These are phyloP conservation scores for Phytophthora cactorum DNA, from an alignment of 352 stramenopile species.

Conservation along the genomic window DNA sequence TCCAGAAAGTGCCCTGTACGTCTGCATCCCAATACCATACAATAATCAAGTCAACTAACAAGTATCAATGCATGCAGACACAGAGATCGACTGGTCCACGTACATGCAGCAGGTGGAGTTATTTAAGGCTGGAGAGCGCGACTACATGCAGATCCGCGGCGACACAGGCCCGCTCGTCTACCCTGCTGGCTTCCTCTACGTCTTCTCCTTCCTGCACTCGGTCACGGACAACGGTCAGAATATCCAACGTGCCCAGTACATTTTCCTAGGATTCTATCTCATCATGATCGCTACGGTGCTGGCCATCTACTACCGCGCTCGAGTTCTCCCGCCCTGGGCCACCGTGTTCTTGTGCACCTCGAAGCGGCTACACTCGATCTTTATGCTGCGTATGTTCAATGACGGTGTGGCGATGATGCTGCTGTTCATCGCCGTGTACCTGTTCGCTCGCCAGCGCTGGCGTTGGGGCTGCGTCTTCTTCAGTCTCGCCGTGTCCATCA, in stretches of 20 bases:
- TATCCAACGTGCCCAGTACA: constrained; percentile 91
- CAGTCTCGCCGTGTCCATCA: constrained; percentile 97
- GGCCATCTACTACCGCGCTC: constrained; percentile 86
- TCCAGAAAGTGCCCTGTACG: constrained; percentile 71
- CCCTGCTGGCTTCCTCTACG: constrained; percentile 97
- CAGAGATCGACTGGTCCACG: constrained; percentile 99
- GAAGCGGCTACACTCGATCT: constrained; percentile 98
- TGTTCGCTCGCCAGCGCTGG: constrained; percentile 86
- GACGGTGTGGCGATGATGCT: constrained; percentile 97
- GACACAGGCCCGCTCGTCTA: constrained; percentile 98
- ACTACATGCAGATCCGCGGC: constrained; percentile 96
- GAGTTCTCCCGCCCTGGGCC: constrained; percentile 86
- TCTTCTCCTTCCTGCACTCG: constrained; percentile 95
- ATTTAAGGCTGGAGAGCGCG: constrained; percentile 93
- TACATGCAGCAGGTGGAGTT: constrained; percentile 99
- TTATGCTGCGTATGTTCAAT: constrained; percentile 99
- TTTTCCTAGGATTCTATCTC: constrained; percentile 97
- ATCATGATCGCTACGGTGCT: constrained; percentile 89
- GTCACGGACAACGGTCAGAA: constrained; percentile 89
- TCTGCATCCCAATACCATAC: not conserved
- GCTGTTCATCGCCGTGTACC: constrained; percentile 93
- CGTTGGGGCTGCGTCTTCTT: constrained; percentile 93
- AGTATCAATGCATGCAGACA: constrained; percentile 63
- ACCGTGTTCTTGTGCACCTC: constrained; percentile 93
- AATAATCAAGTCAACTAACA: not conserved